Evolutionary conservation across 1,139 yeast genomes (phyloP).

Genomic region (Kazachstania sp.): DNA sequence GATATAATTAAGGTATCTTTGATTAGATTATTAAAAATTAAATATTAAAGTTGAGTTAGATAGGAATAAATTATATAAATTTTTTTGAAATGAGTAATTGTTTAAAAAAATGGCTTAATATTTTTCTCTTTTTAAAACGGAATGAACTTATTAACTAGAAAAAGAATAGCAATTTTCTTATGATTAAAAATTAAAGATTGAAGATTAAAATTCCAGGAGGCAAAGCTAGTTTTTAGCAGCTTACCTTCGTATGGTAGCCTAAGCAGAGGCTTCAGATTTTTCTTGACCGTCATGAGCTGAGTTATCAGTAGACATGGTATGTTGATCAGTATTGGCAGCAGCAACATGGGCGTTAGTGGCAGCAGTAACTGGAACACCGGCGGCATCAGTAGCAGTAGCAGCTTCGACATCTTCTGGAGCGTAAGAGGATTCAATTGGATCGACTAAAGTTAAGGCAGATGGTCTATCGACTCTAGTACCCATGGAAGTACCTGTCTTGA

Average conservation of each 20-base stretch:
- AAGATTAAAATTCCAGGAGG: not conserved
- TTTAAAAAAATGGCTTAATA: no score
- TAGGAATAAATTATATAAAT: no score
- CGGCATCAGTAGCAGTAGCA: not conserved
- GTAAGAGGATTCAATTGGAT: conserved; percentile 6
- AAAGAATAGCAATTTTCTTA: no score
- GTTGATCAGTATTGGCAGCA: not conserved
- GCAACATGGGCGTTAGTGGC: no score
- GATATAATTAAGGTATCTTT: no score
- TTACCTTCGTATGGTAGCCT: no score
- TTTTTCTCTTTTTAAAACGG: no score
- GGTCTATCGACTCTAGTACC: conserved; percentile 13
- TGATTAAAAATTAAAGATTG: not conserved
- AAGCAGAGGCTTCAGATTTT: conserved; percentile 2
- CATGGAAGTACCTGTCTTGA: conserved; percentile 14
- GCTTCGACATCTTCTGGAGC: conserved; percentile 4
- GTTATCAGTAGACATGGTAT: conserved; percentile 4
- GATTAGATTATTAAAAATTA: no score
- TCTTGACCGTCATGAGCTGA: not conserved
- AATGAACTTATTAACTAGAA: no score
- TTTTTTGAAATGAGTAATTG: no score
- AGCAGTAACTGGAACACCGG: not conserved
- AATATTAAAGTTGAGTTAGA: no score
- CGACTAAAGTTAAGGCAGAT: conserved; percentile 12
- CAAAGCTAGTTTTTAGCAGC: no score